Evolutionary conservation across 176 grass and related monocot genomes (phyloP), one percentile per base, ranked within the genome.

Genomic region (Aegilops bicornis): DNA sequence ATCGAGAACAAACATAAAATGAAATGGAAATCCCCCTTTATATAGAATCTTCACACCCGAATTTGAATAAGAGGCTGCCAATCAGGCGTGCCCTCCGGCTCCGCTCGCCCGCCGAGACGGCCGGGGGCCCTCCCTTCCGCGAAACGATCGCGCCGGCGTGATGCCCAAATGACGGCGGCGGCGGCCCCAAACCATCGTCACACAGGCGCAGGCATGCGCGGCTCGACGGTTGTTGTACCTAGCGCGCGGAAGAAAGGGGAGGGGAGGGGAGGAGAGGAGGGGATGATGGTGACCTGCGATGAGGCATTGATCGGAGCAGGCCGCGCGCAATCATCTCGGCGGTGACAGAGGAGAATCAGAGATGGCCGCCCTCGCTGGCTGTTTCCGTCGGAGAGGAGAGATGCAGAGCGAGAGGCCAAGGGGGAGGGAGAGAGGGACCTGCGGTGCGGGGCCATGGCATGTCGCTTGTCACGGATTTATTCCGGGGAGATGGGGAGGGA

Each of bases 261-360:
- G 42, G 40, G 3, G 43, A 13, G 43, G 10, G 12, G 10, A 19
- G 67, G 35, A 1, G 8, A 27, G 22, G 10, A 2, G 70, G 5
- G 15, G n/a, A 43, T 9, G 48, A 19, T 12, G 29, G 16, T n/a
- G 25, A 92, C 91, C 91, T 92, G 74, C 6, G 77, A 50, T 11
- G 83, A 86, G 58, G 74, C 76, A 68, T 87, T 89, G 87, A 92
- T 92, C 91, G 84, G 50, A 89, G 87, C 54, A 92, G 52, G 83
- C 87, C 54, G 29, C 74, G 81, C 67, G 84, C 84, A 42, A 89
- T 86, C 91, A 92, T 92, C 67, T 59, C 24, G 19, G 56, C 56
- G 6, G 54, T 8, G 2, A 20, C n/a, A 10, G 14, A 0, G 43
- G 4, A 22, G 33, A 4, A 22, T 59, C 60, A 29, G 17, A 11